These are phyloP conservation scores for Microbotryum silenes-acaulis DNA, from an alignment of 1,284 basidiomycete genomes.

Conservation along the genomic window DNA sequence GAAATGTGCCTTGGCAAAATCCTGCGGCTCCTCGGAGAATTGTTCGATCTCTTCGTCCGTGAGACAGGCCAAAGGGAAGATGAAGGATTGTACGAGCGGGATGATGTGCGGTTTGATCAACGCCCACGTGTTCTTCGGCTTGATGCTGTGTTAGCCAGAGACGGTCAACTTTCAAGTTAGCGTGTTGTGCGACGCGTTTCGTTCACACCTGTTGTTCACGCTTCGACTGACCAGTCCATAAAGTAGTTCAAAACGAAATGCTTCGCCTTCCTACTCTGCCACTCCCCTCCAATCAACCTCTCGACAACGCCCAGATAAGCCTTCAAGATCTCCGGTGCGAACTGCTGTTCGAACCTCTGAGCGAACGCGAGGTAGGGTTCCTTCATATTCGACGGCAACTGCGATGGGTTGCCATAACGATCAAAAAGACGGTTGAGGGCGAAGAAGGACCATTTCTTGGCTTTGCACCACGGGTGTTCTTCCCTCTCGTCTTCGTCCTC, in stretches of 20 bases:
- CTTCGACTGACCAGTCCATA: slow-evolving; percentile 61
- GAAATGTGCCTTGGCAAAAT: slow-evolving; percentile 63
- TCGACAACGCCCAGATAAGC: slow-evolving; percentile 69
- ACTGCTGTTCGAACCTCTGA: slow-evolving; percentile 63
- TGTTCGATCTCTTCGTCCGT: slow-evolving; percentile 56
- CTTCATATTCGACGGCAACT: slow-evolving; percentile 61
- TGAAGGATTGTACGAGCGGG: slow-evolving; percentile 62
- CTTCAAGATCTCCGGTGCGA: slow-evolving; percentile 75
- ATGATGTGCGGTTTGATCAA: slow-evolving; percentile 73
- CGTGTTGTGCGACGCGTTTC: not conserved
- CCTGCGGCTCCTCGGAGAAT: slow-evolving; percentile 69
- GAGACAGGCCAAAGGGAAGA: slow-evolving; percentile 78
- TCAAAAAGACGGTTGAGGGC: slow-evolving; percentile 46
- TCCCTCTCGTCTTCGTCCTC: slow-evolving; percentile 66
- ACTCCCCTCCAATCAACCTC: slow-evolving; percentile 55
- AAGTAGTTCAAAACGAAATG: slow-evolving; percentile 74
- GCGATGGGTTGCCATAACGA: slow-evolving; percentile 69
- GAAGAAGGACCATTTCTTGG: slow-evolving; percentile 80
- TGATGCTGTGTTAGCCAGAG: slow-evolving; percentile 52
- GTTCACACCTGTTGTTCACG: too few species aligned
- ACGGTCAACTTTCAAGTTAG: not conserved
- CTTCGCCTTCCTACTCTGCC: slow-evolving; percentile 72
- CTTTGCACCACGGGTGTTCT: slow-evolving; percentile 72
- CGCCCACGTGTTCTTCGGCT: slow-evolving; percentile 77
- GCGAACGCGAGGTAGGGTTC: slow-evolving; percentile 61